phyloP scores from a whole-genome alignment of 148 eudicot genomes.

The Oxyria digyna region DNA sequence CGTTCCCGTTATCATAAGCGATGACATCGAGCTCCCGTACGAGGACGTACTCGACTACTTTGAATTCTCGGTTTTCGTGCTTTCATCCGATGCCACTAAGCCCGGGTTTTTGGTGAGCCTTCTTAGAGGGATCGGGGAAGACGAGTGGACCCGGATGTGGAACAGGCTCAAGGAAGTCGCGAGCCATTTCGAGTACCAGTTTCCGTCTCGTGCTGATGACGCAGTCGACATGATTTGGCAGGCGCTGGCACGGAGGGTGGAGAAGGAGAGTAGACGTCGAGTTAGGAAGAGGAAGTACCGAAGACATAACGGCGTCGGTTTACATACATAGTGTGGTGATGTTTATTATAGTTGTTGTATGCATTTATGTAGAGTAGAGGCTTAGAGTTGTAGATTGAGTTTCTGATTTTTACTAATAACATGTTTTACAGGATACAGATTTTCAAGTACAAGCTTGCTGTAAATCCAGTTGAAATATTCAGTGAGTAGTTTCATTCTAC shows the following conservation, averaged over 20 bases:
- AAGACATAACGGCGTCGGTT: conserved; percentile 7
- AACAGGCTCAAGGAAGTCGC: conserved; percentile 48
- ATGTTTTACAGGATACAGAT: neutral
- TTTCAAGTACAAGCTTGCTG: neutral
- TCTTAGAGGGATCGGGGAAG: conserved; percentile 44
- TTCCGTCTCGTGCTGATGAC: conserved; percentile 58
- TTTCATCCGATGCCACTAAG: conserved; percentile 58
- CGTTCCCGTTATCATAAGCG: conserved; percentile 87
- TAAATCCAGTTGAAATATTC: neutral
- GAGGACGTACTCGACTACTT: conserved; percentile 79
- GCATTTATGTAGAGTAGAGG: neutral
- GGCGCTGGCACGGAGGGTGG: conserved; percentile 42
- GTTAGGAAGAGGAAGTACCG: conserved; percentile 15
- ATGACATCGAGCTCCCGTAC: conserved; percentile 85
- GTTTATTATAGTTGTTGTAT: neutral
- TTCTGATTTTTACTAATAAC: neutral
- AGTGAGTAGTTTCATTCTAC: neutral
- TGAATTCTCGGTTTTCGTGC: conserved; percentile 56
- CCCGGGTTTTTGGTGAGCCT: conserved; percentile 52
- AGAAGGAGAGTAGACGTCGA: no score
- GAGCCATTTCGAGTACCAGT: conserved; percentile 64
- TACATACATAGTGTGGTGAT: neutral
- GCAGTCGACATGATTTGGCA: conserved; percentile 96
- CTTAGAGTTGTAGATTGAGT: neutral
- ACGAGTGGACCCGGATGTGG: conserved; percentile 89